Evolutionary conservation across 1,284 basidiomycete species (phyloP).

Genomic region (Microbotryomycetes sp.): DNA sequence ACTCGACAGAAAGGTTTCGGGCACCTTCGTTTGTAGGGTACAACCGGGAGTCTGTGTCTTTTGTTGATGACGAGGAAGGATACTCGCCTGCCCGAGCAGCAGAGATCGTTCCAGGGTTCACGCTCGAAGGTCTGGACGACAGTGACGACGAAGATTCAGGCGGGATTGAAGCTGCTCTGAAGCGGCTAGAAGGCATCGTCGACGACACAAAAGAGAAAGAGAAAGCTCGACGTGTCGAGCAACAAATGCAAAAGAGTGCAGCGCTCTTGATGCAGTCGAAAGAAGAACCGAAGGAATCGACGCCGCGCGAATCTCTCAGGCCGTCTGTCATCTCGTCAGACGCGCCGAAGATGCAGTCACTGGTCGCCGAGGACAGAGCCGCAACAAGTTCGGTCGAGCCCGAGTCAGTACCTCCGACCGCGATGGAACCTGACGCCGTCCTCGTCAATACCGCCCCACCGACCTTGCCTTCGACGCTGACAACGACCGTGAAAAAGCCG

Average conservation of each 20-base stretch:
- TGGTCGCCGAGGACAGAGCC: background rate
- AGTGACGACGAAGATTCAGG: slow-evolving; percentile 59
- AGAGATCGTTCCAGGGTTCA: slow-evolving; percentile 48
- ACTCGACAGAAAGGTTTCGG: slow-evolving; percentile 51
- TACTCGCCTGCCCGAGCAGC: slow-evolving; percentile 8
- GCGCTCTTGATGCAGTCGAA: slow-evolving; percentile 37
- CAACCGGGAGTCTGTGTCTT: slow-evolving; percentile 37
- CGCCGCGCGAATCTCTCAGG: background rate
- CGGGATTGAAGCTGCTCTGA: slow-evolving; percentile 69
- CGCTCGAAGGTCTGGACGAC: slow-evolving; percentile 60
- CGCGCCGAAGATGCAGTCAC: background rate
- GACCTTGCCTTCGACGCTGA: background rate
- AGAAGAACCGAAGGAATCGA: background rate
- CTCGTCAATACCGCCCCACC: background rate
- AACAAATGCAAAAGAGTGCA: slow-evolving; percentile 66
- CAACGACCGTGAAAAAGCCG: background rate
- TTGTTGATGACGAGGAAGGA: slow-evolving; percentile 26
- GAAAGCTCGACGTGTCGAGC: slow-evolving; percentile 67
- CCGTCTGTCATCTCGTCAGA: background rate
- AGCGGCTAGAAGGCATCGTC: slow-evolving; percentile 71
- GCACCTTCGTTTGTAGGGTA: slow-evolving; percentile 36
- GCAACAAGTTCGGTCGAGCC: background rate
- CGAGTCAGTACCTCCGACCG: no score
- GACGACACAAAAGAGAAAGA: slow-evolving; percentile 59
- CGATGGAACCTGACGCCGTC: no score